A percentile compares a stretch with the other conserved stretches of the same genome.
These are phyloP conservation scores for Paraphaeosphaeria sporulosa DNA, from an alignment of 2,329 filamentous ascomycete species.

Conservation along the genomic window DNA sequence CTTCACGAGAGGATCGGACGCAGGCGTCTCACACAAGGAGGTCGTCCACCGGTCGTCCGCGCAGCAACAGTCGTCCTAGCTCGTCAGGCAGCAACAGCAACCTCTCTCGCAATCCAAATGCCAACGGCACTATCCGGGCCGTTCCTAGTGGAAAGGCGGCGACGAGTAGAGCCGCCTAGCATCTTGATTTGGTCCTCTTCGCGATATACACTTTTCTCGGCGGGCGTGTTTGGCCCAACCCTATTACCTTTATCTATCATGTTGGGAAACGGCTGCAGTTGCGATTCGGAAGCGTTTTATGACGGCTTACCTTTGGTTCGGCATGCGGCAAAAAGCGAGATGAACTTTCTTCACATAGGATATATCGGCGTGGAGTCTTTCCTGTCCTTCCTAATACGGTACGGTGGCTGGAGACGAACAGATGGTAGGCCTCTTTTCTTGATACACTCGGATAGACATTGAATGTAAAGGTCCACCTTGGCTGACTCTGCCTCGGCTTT, in stretches of 20 bases:
- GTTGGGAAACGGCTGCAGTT: conserved; percentile 23
- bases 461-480: conserved; percentile 35
- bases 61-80: conserved; percentile 50
- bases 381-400: conserved; percentile 5
- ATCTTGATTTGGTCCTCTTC: conserved; percentile 13
- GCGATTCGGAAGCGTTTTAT: conserved; percentile 22
- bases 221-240: conserved; percentile 8
- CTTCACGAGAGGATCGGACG: conserved; percentile 43
- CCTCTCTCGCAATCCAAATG: conserved; percentile 33
- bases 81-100: conserved; percentile 39
- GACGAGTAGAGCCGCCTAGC: conserved; percentile 34
- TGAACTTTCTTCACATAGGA: conserved; percentile 29
- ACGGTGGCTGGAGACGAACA: conserved; percentile 14
- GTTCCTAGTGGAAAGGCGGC: conserved; percentile 39
- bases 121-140: conserved; percentile 37
- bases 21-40: conserved; percentile 42
- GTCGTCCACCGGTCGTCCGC: conserved; percentile 43
- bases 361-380: conserved; percentile 22
- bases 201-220: conserved; percentile 18
- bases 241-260: conserved; percentile 17
- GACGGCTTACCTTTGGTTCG: conserved; percentile 22
- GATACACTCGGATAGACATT: conserved; percentile 33
- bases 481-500: conserved; percentile 8
- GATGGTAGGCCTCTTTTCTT: conserved; percentile 15
- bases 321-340: conserved; percentile 31